phyloP scores from a whole-genome alignment of 257 asterid genomes.

The Petunia secreta region DNA sequence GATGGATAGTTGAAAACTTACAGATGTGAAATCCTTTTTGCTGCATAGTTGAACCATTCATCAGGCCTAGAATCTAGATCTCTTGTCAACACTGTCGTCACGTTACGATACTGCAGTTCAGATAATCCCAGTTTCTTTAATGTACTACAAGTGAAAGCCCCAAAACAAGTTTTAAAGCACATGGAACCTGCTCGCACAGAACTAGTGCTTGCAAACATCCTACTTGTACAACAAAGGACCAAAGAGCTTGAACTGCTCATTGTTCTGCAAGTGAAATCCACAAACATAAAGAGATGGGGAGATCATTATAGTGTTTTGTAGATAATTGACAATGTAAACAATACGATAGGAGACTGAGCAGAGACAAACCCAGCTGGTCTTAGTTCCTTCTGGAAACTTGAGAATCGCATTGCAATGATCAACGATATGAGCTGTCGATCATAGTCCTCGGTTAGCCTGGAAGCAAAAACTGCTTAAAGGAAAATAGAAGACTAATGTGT shows the following conservation, averaged over 20 bases:
- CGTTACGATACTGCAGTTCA: constrained; percentile 97
- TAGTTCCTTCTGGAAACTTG: constrained; percentile 93
- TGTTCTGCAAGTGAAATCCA: constrained; percentile 63
- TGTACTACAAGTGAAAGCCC: constrained; percentile 1
- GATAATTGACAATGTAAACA: background rate
- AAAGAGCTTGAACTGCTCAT: constrained; percentile 80
- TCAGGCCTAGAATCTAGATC: constrained; percentile 95
- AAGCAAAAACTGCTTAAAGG: constrained; percentile 19
- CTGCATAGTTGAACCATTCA: constrained; percentile 95
- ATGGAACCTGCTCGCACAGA: constrained; percentile 94
- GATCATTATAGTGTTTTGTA: background rate
- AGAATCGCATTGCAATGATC: constrained; percentile 91
- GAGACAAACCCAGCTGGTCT: constrained; percentile 91
- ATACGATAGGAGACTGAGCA: background rate
- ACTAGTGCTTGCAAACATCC: constrained; percentile 84
- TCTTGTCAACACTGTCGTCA: constrained; percentile 97
- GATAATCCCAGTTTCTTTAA: constrained; percentile 41
- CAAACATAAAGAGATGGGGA: constrained; percentile 20
- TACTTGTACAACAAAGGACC: constrained; percentile 94
- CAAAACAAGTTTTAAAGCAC: constrained; percentile 21
- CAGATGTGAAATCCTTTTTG: constrained; percentile 95
- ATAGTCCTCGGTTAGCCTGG: constrained; percentile 93
- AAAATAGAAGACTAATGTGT: background rate
- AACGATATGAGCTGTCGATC: constrained; percentile 81
- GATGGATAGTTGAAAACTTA: constrained; percentile 42